Conservation (phyloP, 1,139 yeast species). For the Starmera stellimalicola region DNA sequence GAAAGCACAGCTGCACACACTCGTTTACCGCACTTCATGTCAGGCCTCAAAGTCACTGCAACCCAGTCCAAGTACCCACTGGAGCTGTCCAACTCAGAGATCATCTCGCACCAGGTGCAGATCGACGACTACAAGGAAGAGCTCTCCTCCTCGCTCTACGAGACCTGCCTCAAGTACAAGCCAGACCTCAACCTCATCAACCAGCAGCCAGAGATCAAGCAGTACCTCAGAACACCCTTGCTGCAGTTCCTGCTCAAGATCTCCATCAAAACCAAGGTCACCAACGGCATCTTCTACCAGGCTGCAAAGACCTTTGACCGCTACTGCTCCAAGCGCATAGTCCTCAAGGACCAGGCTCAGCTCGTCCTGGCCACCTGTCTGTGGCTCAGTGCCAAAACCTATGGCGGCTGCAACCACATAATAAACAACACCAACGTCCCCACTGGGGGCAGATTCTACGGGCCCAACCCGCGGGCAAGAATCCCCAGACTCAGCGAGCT, state of each 20-base stretch:
- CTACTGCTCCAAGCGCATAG: constrained; percentile 56
- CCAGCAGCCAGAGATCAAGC: constrained; percentile 58
- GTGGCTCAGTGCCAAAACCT: constrained; percentile 55
- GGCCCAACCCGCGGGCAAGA: constrained; percentile 60
- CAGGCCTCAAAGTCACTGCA: constrained; percentile 29
- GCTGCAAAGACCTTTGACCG: constrained; percentile 55
- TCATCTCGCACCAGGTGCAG: constrained; percentile 34
- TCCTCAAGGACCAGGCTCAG: constrained; percentile 52
- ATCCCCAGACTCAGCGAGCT: constrained; percentile 55
- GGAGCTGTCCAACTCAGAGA: constrained; percentile 40
- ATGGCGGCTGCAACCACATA: constrained; percentile 65
- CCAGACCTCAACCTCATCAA: constrained; percentile 47
- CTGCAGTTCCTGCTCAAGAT: constrained; percentile 51
- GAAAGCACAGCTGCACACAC: not conserved
- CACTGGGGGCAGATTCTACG: constrained; percentile 50
- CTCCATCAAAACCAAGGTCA: constrained; percentile 47
- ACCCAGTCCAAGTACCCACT: constrained; percentile 35
- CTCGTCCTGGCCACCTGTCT: constrained; percentile 57
- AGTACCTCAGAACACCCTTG: constrained; percentile 36
- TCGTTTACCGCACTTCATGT: constrained; percentile 5
- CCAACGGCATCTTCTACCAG: constrained; percentile 50
- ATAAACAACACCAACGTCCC: constrained; percentile 39
- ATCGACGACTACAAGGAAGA: constrained; percentile 47
- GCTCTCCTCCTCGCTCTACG: constrained; percentile 33
- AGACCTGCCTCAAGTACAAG: constrained; percentile 26